phyloP scores from a whole-genome alignment of 176 grass and related monocot genomes.

The Bolboschoenus planiculmis region DNA sequence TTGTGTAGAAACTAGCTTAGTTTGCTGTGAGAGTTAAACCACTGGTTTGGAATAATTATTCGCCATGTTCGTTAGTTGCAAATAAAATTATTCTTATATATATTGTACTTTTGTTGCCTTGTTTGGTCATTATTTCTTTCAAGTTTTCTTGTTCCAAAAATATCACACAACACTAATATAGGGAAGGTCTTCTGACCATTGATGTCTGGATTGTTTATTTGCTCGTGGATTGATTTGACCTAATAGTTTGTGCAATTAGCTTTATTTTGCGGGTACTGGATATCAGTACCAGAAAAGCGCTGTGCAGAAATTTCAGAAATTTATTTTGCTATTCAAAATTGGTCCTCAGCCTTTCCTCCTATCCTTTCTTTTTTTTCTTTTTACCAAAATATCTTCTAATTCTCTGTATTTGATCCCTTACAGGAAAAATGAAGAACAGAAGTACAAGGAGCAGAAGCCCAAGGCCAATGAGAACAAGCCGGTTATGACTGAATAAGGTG shows the following conservation, averaged over 20 bases:
- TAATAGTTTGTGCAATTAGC: neutral
- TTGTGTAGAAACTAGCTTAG: neutral
- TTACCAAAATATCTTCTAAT: neutral
- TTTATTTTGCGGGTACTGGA: neutral
- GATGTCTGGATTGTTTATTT: neutral
- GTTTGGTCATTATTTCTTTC: neutral
- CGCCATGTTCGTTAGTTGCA: neutral
- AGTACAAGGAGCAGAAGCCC: slow-evolving; percentile 61
- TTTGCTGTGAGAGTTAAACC: neutral
- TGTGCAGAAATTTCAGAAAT: neutral
- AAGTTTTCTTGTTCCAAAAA: neutral
- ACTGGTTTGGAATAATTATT: neutral
- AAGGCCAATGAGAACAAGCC: slow-evolving; percentile 72
- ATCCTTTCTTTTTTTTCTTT: neutral
- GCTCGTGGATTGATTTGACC: neutral
- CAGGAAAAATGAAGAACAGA: slow-evolving; percentile 62
- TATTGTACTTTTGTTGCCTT: neutral
- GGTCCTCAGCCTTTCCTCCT: too few relatives aligned
- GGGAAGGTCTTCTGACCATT: neutral
- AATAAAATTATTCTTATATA: neutral
- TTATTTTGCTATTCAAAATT: neutral
- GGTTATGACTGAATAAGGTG: slow-evolving; percentile 65
- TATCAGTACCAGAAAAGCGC: neutral
- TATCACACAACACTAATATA: neutral
- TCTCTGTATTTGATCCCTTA: neutral